Evolutionary conservation across 2,329 filamentous ascomycete species (phyloP).

Genomic region (Nigrograna mackinnonii): DNA sequence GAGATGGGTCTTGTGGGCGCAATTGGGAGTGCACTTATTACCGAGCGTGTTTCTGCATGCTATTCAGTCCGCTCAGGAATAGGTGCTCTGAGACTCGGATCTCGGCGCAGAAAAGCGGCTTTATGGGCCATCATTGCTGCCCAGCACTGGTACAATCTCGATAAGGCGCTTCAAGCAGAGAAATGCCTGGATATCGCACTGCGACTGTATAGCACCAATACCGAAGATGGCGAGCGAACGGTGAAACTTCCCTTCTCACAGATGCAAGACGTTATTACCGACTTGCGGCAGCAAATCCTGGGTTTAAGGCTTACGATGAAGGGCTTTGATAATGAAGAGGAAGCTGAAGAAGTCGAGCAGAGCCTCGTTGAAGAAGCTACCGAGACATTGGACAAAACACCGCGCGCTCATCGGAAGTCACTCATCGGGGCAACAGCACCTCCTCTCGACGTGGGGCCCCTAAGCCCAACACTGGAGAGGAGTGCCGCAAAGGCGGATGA

Average conservation of each 20-base stretch:
- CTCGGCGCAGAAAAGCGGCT: conserved; percentile 79
- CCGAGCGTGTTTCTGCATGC: conserved; percentile 83
- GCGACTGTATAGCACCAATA: conserved; percentile 53
- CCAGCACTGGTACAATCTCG: conserved; percentile 79
- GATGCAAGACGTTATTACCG: conserved; percentile 66
- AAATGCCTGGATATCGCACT: conserved; percentile 73
- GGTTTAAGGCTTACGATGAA: conserved; percentile 41
- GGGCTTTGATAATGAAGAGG: conserved; percentile 40
- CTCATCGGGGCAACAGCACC: conserved; percentile 40
- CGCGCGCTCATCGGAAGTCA: conserved; percentile 46
- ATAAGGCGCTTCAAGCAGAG: conserved; percentile 77
- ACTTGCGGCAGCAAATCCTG: conserved; percentile 67
- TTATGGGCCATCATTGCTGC: conserved; percentile 86
- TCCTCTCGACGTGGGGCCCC: conserved; percentile 25
- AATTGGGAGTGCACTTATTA: conserved; percentile 79
- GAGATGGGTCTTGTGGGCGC: conserved; percentile 72
- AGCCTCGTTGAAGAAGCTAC: conserved; percentile 38
- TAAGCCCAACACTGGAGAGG: conserved; percentile 35
- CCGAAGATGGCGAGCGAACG: conserved; percentile 16
- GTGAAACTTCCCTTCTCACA: conserved; percentile 51
- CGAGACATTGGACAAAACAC: conserved; percentile 38
- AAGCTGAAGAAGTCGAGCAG: conserved; percentile 11
- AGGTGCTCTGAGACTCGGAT: conserved; percentile 69
- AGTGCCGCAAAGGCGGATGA: conserved; percentile 27
- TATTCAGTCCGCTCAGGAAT: conserved; percentile 74